Evolutionary conservation across 2,329 filamentous ascomycete genomes (phyloP).

Genomic region (Pseudogymnoascus sp.): DNA sequence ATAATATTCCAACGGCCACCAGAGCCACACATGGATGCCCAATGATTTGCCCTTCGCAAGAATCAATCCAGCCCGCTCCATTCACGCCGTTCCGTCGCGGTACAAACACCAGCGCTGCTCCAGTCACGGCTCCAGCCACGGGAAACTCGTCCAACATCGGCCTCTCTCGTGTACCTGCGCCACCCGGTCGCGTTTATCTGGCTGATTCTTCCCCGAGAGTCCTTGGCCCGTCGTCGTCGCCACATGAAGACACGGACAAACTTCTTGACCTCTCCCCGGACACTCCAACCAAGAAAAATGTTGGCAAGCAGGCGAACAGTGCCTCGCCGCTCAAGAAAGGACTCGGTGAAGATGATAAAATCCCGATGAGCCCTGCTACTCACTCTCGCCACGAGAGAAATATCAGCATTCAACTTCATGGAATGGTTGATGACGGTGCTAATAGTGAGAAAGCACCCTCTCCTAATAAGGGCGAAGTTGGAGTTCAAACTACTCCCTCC

Average conservation of each 20-base stretch:
- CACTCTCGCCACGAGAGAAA: slow-evolving; percentile 11
- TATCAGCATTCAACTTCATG: slow-evolving; percentile 14
- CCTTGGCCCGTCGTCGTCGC: slow-evolving; percentile 13
- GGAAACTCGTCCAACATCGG: slow-evolving; percentile 2
- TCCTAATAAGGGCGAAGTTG: not conserved
- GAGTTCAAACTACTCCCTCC: not conserved
- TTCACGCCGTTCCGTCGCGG: slow-evolving; percentile 12
- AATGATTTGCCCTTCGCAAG: not conserved
- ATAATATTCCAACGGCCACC: not conserved
- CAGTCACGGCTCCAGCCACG: not conserved
- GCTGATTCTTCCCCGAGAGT: slow-evolving; percentile 6
- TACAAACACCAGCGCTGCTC: slow-evolving; percentile 7
- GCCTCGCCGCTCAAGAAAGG: not conserved
- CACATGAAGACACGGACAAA: slow-evolving; percentile 18
- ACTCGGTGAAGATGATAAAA: slow-evolving; percentile 4
- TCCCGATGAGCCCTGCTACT: not conserved
- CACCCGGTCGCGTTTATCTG: slow-evolving; percentile 5
- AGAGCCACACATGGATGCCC: not conserved
- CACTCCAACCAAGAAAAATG: not conserved
- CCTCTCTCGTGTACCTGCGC: slow-evolving; percentile 13
- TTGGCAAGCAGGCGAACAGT: not conserved
- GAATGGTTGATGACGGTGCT: slow-evolving; percentile 19
- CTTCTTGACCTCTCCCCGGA: slow-evolving; percentile 14
- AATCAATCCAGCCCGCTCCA: not conserved
- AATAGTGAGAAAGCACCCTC: slow-evolving; percentile 10